Evolutionary conservation across 2,329 filamentous ascomycete species (phyloP).

Genomic region (Nakataea oryzae): DNA sequence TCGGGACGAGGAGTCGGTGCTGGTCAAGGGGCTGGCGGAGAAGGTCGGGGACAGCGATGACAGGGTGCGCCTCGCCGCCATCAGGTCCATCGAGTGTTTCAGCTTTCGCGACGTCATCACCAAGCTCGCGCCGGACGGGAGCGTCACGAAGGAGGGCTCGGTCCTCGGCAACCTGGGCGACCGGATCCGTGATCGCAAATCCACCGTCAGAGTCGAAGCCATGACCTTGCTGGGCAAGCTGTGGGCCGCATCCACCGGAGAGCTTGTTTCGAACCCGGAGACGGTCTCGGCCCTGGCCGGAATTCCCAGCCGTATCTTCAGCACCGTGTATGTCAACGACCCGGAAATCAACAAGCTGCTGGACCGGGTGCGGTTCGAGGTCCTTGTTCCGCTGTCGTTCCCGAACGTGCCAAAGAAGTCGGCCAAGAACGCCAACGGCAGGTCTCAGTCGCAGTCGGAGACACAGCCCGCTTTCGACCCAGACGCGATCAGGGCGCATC

Average conservation of each 20-base stretch:
- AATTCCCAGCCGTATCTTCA: conserved; percentile 77
- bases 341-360: conserved; percentile 74
- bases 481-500: conserved; percentile 71
- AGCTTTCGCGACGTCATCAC: conserved; percentile 69
- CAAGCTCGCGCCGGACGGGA: conserved; percentile 69
- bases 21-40: conserved; percentile 66
- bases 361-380: conserved; percentile 78
- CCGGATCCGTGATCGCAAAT: conserved; percentile 77
- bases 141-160: conserved; percentile 65
- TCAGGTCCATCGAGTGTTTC: conserved; percentile 74
- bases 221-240: conserved; percentile 77
- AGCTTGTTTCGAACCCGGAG: conserved; percentile 76
- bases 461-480: conserved; percentile 36
- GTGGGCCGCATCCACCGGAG: conserved; percentile 87
- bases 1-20: conserved; percentile 64
- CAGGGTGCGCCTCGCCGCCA: conserved; percentile 79
- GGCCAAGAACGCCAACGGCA: conserved; percentile 51
- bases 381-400: conserved; percentile 79
- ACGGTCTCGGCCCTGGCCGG: conserved; percentile 65
- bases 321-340: conserved; percentile 85
- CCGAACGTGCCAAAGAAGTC: conserved; percentile 53
- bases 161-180: conserved; percentile 76
- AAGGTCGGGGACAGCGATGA: conserved; percentile 85
- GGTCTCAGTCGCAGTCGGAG: conserved; percentile 38
- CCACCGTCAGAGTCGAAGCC: conserved; percentile 71